phyloP scores from a whole-genome alignment of 306 rosid genomes.

The Prunus kanzakura region DNA sequence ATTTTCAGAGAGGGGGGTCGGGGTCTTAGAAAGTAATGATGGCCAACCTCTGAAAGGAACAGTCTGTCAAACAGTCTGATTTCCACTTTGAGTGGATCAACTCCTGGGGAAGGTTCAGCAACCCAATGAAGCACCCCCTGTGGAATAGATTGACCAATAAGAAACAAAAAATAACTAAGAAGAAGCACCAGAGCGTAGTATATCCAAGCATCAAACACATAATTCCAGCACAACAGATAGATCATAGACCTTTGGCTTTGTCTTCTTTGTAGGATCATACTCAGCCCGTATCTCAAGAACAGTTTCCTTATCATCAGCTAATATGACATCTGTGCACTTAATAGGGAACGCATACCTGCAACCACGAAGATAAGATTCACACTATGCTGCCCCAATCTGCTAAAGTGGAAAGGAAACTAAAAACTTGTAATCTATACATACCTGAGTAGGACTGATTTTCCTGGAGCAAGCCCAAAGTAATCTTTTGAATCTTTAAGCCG shows the following conservation, averaged over 20 bases:
- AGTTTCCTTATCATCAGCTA: slow-evolving; percentile 78
- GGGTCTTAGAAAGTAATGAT: slow-evolving; percentile 5
- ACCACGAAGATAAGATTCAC: slow-evolving; percentile 4
- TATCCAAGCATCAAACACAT: slow-evolving; percentile 11
- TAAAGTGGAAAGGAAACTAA: neutral
- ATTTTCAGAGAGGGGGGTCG: neutral
- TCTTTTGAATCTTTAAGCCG: slow-evolving; percentile 93
- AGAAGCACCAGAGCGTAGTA: neutral
- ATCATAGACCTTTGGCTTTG: slow-evolving; percentile 81
- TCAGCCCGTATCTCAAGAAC: slow-evolving; percentile 83
- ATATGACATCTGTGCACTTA: slow-evolving; percentile 83
- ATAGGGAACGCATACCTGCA: slow-evolving; percentile 92
- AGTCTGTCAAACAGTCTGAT: slow-evolving; percentile 82
- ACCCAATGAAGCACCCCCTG: slow-evolving; percentile 99
- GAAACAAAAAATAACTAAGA: neutral
- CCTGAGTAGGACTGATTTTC: slow-evolving; percentile 93
- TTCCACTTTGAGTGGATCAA: slow-evolving; percentile 82
- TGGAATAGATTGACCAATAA: neutral
- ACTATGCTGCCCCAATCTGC: slow-evolving; percentile 12
- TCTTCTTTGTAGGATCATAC: slow-evolving; percentile 85
- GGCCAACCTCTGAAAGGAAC: slow-evolving; percentile 80
- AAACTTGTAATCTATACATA: slow-evolving; percentile 24
- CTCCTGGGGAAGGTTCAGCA: slow-evolving; percentile 74
- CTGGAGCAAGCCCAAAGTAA: slow-evolving; percentile 96
- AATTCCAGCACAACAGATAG: neutral